phyloP scores from a whole-genome alignment of 148 eudicot species.

The Rhododendron molle region DNA sequence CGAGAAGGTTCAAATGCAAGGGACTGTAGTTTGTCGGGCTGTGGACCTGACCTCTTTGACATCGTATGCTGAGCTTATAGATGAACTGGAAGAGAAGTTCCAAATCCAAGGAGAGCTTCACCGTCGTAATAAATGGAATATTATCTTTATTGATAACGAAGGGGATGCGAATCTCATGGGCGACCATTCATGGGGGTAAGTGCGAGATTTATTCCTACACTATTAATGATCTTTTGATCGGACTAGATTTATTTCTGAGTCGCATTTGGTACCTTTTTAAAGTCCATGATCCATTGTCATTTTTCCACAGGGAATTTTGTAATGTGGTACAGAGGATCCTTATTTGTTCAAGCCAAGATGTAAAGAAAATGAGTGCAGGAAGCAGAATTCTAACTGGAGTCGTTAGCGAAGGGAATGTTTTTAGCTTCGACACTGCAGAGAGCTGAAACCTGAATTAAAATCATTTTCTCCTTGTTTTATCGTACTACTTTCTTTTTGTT shows the following conservation, averaged over 20 bases:
- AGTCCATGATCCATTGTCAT: background rate
- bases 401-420: constrained; percentile 48
- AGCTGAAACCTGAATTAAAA: constrained; percentile 14
- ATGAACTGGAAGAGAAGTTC: constrained; percentile 74
- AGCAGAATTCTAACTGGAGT: constrained; percentile 35
- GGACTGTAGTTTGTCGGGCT: constrained; percentile 92
- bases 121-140: constrained; percentile 70
- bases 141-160: constrained; percentile 84
- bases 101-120: constrained; percentile 69
- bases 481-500: background rate
- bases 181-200: constrained; percentile 95
- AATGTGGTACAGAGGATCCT: constrained; percentile 74
- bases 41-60: constrained; percentile 64
- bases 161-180: constrained; percentile 97
- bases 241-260: background rate
- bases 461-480: background rate
- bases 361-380: constrained; percentile 72
- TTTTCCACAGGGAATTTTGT: constrained; percentile 71
- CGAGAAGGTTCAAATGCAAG: constrained; percentile 92
- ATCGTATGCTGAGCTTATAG: constrained; percentile 67
- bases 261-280: background rate
- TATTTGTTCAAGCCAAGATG: constrained; percentile 81
- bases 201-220: background rate
- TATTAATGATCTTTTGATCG: background rate
- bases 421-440: constrained; percentile 45